Evolutionary conservation across 495 filamentous ascomycete species (phyloP).

Genomic region (Lasiosphaeria miniovina): DNA sequence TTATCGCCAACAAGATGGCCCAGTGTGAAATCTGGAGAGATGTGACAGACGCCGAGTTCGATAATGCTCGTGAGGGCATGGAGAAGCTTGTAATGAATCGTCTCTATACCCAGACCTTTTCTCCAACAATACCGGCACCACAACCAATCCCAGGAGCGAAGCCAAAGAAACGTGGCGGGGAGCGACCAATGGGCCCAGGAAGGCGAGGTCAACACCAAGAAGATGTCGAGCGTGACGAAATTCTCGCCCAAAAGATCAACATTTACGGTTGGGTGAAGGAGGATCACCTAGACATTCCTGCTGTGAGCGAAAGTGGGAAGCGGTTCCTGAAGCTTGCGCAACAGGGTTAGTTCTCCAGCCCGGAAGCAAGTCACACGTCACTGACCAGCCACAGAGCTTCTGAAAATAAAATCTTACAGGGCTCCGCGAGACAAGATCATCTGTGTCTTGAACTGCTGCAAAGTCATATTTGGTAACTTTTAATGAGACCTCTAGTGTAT

Average conservation of each 20-base stretch:
- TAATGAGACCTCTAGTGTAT: neutral
- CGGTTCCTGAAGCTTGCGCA: constrained; percentile 87
- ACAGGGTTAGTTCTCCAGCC: constrained; percentile 56
- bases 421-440: constrained; percentile 98
- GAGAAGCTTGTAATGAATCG: constrained; percentile 99
- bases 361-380: neutral
- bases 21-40: constrained; percentile 95
- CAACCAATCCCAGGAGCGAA: constrained; percentile 68
- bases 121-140: constrained; percentile 81
- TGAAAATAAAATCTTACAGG: constrained; percentile 94
- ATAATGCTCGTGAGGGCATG: constrained; percentile 98
- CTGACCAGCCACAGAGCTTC: constrained; percentile 61
- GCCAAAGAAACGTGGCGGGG: constrained; percentile 63
- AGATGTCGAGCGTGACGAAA: constrained; percentile 93
- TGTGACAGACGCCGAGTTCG: constrained; percentile 94
- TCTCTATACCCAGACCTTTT: constrained; percentile 94
- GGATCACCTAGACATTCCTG: constrained; percentile 89
- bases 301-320: constrained; percentile 77
- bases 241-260: constrained; percentile 89
- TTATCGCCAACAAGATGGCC: constrained; percentile 99
- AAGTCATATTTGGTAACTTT: constrained; percentile 89
- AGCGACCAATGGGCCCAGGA: constrained; percentile 72
- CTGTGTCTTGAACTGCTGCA: constrained; percentile 97
- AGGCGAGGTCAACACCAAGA: constrained; percentile 95
- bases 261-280: constrained; percentile 96